Evolutionary conservation across 805 yeast species (phyloP).

Genomic region (Grigorovia humatica): DNA sequence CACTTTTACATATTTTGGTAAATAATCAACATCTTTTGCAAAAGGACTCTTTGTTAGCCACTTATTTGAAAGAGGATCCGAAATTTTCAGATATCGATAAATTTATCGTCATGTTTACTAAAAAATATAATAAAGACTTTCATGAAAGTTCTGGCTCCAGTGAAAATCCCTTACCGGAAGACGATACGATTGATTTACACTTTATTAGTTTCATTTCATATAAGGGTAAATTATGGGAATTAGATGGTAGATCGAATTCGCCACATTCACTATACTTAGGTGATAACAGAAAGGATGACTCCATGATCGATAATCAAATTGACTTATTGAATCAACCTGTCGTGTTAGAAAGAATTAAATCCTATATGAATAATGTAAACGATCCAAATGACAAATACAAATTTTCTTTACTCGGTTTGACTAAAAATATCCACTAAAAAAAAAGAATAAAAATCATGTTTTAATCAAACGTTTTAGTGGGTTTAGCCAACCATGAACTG

Average conservation of each 20-base stretch:
- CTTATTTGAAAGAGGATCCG: constrained; percentile 14
- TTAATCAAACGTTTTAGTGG: neutral
- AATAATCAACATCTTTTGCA: constrained; percentile 25
- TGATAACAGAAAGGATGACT: constrained; percentile 7
- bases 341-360: constrained; percentile 46
- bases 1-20: constrained; percentile 56
- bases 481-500: neutral
- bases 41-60: constrained; percentile 12
- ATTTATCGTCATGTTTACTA: constrained; percentile 19
- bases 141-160: constrained; percentile 44
- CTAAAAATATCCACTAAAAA: constrained; percentile 24
- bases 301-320: constrained; percentile 1
- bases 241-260: constrained; percentile 68
- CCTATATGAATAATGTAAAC: constrained; percentile 50
- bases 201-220: constrained; percentile 62
- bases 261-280: constrained; percentile 64
- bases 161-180: constrained; percentile 51
- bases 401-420: constrained; percentile 72
- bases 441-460: neutral
- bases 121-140: constrained; percentile 15
- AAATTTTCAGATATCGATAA: constrained; percentile 1
- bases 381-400: constrained; percentile 48
- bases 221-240: constrained; percentile 58
- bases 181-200: constrained; percentile 47
- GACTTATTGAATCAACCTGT: constrained; percentile 46